A percentile compares a stretch with the other conserved stretches of the same genome.
Evolutionary conservation across 1,139 yeast genomes (phyloP).

Genomic region (Pichia cactophila): DNA sequence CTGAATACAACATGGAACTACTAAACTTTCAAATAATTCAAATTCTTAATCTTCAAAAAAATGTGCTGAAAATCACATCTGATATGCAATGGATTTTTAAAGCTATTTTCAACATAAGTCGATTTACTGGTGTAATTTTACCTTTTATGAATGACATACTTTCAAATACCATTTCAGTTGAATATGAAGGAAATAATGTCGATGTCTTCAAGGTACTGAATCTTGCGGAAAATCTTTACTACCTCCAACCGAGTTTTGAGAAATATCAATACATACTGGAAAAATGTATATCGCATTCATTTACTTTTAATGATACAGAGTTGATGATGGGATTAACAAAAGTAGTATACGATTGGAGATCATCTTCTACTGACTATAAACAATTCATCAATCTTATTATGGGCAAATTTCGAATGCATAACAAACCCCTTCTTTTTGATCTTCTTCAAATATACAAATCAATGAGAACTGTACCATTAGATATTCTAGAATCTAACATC

Average conservation of each 20-base stretch:
- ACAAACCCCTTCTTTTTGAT: neutral
- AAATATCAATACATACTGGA: conserved; percentile 1
- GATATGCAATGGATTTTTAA: conserved; percentile 9
- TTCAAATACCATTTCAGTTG: neutral
- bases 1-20: neutral
- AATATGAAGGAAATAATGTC: neutral
- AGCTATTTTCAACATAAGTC: neutral
- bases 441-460: neutral
- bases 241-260: conserved; percentile 3
- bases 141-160: conserved; percentile 1
- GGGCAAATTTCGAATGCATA: neutral
- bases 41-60: neutral
- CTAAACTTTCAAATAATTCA: neutral
- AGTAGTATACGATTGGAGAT: conserved; percentile 4
- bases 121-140: neutral
- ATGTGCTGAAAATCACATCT: neutral
- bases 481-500: conserved; percentile 23
- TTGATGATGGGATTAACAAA: conserved; percentile 1
- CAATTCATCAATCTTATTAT: neutral
- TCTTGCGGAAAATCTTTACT: neutral
- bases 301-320: neutral
- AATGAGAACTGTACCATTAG: conserved; percentile 13
- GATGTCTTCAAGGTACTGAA: conserved; percentile 1
- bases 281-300: neutral
- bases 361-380: neutral